phyloP scores from a whole-genome alignment of 2,329 filamentous ascomycete species.

The Colletotrichum tamarilloi region DNA sequence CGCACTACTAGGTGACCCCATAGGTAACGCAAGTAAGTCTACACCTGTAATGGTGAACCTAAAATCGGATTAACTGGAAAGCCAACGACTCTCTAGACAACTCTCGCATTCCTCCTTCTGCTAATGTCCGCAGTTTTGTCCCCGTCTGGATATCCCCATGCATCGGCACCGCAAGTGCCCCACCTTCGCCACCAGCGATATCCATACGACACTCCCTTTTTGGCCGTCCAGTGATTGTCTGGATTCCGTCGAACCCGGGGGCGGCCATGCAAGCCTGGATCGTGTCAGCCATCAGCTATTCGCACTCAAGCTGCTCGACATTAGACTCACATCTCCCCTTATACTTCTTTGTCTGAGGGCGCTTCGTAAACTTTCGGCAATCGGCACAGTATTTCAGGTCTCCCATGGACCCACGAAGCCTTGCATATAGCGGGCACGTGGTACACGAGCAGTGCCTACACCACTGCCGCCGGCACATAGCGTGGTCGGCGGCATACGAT shows the following conservation, averaged over 20 bases:
- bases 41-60: too few species aligned
- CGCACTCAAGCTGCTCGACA: rapidly evolving
- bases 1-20: too few species aligned
- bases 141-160: not conserved
- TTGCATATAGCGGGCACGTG: constrained; percentile 3
- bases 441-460: constrained; percentile 21
- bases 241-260: not conserved
- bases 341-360: not conserved
- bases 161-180: not conserved
- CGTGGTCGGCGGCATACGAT: not conserved
- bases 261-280: constrained; percentile 10
- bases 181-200: constrained; percentile 15
- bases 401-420: not conserved
- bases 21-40: too few species aligned
- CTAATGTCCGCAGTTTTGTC: not conserved
- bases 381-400: not conserved
- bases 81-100: not conserved
- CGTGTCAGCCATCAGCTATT: not conserved
- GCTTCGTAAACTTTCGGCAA: constrained; percentile 13
- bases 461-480: not conserved
- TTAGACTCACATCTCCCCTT: constrained; percentile 20
- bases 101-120: not conserved
- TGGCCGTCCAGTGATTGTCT: constrained; percentile 16
- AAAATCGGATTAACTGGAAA: not conserved
- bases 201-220: constrained; percentile 13